Base-by-base conservation (phyloP, 169 alveolate genomes). In the Cyclospora cayetanensis region DNA sequence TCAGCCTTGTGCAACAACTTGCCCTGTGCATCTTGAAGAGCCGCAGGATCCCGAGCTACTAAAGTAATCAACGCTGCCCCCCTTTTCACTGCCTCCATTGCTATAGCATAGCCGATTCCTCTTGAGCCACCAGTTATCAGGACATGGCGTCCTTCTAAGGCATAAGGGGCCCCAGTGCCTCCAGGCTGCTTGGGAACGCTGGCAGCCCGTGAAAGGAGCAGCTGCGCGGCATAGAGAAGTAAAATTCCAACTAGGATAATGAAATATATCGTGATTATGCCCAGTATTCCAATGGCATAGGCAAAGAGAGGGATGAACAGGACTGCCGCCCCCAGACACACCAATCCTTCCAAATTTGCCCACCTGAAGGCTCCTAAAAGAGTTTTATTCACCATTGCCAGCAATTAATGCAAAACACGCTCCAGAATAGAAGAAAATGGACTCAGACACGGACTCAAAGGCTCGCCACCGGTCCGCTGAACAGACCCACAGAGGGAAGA, bases 101-200 rank as follows among this genome's bases (percentile, higher is more conserved):
- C 93, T 20, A 90, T 52, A 29, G 90, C 83, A 27, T 79, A 43
- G 18, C 93, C 93, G 7, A 90, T 65, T 27, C 93, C 93, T 29
- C 80, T 80, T 3, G 93, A 90, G 2, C 91, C 93, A 7, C 93
- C 93, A 9, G 91, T 90, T 53, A 90, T 77, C 42, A 90, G 66
- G 4, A 79, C 93, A 53, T 90, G 93, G 25, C 90, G 34, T 9
- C 93, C 93, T 7, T 60, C 37, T 18, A 88, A 5, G 41, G 90
- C 52, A 22, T 46, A 79, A 18, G 88, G 88, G 39, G 52, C 35
- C 88, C 25, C 31, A 15, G 70, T 25, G 4, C 52, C 53, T 41
- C 11, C 20, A 18, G 43, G 35, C 25, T 68, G 25, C 22, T 79
- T 27, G 18, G 88, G 29, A 34, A 27, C 29, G 52, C 70, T 55